phyloP scores from a whole-genome alignment of 495 filamentous ascomycete species.

The Neurospora sp. region DNA sequence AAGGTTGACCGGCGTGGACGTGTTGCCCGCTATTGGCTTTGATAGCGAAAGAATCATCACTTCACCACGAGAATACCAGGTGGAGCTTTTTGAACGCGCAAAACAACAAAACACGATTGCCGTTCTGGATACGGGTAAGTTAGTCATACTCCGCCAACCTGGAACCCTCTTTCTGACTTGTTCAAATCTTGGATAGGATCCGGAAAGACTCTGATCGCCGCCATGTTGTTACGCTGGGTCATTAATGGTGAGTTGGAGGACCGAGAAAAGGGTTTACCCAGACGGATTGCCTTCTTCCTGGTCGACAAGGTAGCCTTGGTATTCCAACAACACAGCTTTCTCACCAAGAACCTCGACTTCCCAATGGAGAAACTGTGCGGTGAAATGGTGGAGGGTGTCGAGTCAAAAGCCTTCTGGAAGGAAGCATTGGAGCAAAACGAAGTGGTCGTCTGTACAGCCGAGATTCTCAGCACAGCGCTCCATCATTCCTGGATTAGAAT shows the following conservation, averaged over 20 bases:
- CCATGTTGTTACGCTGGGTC: constrained; percentile 68
- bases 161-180: not conserved
- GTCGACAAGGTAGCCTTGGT: constrained; percentile 86
- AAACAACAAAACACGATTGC: constrained; percentile 85
- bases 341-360: constrained; percentile 75
- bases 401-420: constrained; percentile 58
- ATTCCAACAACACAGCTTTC: constrained; percentile 78
- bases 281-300: constrained; percentile 73
- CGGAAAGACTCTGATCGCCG: constrained; percentile 95
- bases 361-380: constrained; percentile 73
- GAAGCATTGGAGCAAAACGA: constrained; percentile 58
- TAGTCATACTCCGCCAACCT: not conserved
- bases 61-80: constrained; percentile 80
- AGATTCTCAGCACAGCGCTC: constrained; percentile 71
- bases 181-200: constrained; percentile 48
- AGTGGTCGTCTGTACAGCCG: constrained; percentile 90
- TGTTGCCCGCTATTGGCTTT: constrained; percentile 15
- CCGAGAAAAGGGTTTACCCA: constrained; percentile 47
- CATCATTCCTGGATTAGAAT: constrained; percentile 73
- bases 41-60: constrained; percentile 46
- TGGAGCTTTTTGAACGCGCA: constrained; percentile 83
- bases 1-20: constrained; percentile 8
- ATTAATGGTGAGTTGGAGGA: constrained; percentile 69
- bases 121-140: constrained; percentile 80
- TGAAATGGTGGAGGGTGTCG: constrained; percentile 40